Evolutionary conservation across 805 yeast species (phyloP).

Genomic region (Brettanomyces sp.): DNA sequence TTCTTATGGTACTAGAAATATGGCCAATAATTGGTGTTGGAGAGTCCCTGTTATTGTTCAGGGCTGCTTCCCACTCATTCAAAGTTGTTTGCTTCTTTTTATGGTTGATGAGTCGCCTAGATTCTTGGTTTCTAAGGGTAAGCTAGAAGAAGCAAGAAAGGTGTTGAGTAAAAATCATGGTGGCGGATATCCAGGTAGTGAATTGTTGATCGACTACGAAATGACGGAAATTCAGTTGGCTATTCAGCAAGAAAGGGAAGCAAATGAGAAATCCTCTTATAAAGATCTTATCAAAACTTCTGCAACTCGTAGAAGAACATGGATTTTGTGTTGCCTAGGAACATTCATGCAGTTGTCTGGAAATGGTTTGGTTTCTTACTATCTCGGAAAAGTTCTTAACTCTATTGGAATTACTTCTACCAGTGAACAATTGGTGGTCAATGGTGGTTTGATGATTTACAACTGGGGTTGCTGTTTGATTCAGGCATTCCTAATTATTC

Average conservation of each 20-base stretch:
- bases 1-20: slow-evolving; percentile 23
- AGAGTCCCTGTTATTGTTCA: slow-evolving; percentile 45
- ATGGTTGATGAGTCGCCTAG: slow-evolving; percentile 36
- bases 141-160: slow-evolving; percentile 27
- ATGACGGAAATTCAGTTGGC: slow-evolving; percentile 2
- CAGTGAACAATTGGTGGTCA: slow-evolving; percentile 14
- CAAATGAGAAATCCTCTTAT: not conserved
- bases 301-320: slow-evolving; percentile 29
- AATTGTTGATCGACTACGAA: not conserved
- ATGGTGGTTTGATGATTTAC: slow-evolving; percentile 12
- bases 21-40: slow-evolving; percentile 38
- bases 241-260: slow-evolving; percentile 2
- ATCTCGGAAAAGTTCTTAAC: slow-evolving; percentile 26
- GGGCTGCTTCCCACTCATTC: slow-evolving; percentile 31
- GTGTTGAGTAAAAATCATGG: slow-evolving; percentile 50
- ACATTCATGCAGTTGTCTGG: slow-evolving; percentile 33
- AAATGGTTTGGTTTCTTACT: slow-evolving; percentile 36
- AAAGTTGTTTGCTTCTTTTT: slow-evolving; percentile 26
- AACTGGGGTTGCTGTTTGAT: slow-evolving; percentile 11
- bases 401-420: slow-evolving; percentile 13
- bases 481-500: slow-evolving; percentile 12
- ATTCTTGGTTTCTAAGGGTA: slow-evolving; percentile 27
- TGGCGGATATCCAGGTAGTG: slow-evolving; percentile 20
- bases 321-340: slow-evolving; percentile 20
- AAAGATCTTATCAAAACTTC: slow-evolving; percentile 15